Evolutionary conservation across 768 basidiomycete genomes (phyloP), one percentile per base, ranked within the genome.

Genomic region (Hemileccinum rubropunctum): DNA sequence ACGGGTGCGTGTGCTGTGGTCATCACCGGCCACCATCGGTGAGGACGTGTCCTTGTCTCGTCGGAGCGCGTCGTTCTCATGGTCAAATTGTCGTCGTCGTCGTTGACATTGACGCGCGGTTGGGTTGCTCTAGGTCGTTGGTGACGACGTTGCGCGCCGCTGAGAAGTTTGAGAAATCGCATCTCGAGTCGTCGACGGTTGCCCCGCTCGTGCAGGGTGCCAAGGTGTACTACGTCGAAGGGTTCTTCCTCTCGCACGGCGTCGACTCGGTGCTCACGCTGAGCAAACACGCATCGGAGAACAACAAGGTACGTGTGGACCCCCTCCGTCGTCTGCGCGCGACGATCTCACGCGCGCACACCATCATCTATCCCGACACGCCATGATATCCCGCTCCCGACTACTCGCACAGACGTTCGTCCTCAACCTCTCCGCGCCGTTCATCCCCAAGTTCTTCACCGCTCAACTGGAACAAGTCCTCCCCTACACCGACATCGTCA

Each of bases 1-100:
- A 98, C 97, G 6, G 97, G 97, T 50, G 94, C 97, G 46, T 99
- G 97, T 66, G 95, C 91, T 14, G 97, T 98, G 56, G 71, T 99
- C 58, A 82, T 98, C 71, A 98, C 94, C 44, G 91, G 88, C 39
- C 93, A 97, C 72, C 65, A 97, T 70, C 82, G 95, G 91, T 93
- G 55, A 27, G 79, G 13, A 17, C 40, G 3, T 18, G 20, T n/a
- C 11, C 5, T 33, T 14, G 13, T 12, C 18, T n/a, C 10, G 5
- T 40, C 37, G 37, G n/a, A n/a, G n/a, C n/a, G n/a, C n/a, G n/a
- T n/a, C 28, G 36, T 23, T 23, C n/a, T n/a, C n/a, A 23, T 23
- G 23, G 23, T 23, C 23, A n/a, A n/a, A n/a, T n/a, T n/a, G 23
- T 23, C 3, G 23, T 23, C 23, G 6, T 23, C 3, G 23, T 23